Conservation (phyloP, 2,329 filamentous ascomycete species). For the Aureobasidium uvarum region DNA sequence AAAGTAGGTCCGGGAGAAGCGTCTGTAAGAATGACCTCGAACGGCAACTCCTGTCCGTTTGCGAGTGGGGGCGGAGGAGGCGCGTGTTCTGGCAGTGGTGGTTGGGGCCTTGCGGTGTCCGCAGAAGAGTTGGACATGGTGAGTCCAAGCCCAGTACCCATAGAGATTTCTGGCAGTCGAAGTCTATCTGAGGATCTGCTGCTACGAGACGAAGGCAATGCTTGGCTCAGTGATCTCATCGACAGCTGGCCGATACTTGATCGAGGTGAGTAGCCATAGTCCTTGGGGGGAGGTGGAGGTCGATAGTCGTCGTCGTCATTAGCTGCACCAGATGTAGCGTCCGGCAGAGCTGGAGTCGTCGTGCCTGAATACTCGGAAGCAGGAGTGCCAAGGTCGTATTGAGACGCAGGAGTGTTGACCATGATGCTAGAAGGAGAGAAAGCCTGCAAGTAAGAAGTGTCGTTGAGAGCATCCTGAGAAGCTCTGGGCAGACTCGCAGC, state of each 20-base stretch:
- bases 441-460: conserved; percentile 5
- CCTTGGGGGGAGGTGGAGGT: conserved; percentile 47
- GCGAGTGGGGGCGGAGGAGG: conserved; percentile 49
- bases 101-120: conserved; percentile 39
- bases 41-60: not conserved
- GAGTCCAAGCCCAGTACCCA: conserved; percentile 46
- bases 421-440: conserved; percentile 25
- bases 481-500: conserved; percentile 18
- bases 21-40: conserved; percentile 25
- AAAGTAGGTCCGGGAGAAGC: conserved; percentile 5
- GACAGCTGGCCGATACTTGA: conserved; percentile 35
- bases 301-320: conserved; percentile 40
- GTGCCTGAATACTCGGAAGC: conserved; percentile 22
- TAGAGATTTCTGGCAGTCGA: conserved; percentile 42
- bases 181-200: conserved; percentile 29
- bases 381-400: conserved; percentile 2
- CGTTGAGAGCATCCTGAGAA: conserved; percentile 17
- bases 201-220: not conserved
- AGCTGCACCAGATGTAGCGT: conserved; percentile 28
- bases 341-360: not conserved
- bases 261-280: conserved; percentile 40
- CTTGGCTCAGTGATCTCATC: conserved; percentile 26
- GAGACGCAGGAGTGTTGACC: conserved; percentile 25
- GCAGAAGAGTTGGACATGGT: conserved; percentile 37
- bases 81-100: conserved; percentile 46